Conservation (phyloP, 2,329 filamentous ascomycete species). For the Graphilbum ipis-grandicollis region DNA sequence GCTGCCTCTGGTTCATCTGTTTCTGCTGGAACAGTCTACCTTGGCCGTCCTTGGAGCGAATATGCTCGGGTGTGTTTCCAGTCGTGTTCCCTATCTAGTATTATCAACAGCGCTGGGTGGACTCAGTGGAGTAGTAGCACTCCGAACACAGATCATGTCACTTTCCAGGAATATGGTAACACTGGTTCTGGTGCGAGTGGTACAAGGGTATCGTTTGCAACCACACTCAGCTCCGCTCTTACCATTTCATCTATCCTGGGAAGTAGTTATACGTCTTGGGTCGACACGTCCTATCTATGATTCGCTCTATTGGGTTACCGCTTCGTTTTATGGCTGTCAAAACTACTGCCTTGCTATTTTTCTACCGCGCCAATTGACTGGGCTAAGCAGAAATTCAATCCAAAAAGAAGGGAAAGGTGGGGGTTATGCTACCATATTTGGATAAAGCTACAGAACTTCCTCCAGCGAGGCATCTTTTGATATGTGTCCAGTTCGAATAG, state of each 20-base stretch:
- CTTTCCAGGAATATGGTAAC: conserved; percentile 36
- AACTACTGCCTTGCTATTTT: too few species aligned
- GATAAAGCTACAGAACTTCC: neutral
- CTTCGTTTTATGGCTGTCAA: too few species aligned
- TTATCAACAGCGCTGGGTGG: conserved; percentile 46
- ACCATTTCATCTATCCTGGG: conserved; percentile 15
- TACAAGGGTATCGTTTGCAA: conserved; percentile 27
- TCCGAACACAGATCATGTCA: conserved; percentile 16
- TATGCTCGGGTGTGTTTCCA: conserved; percentile 31
- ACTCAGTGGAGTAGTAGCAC: conserved; percentile 16
- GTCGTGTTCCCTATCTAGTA: conserved; percentile 28
- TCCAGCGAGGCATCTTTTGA: neutral
- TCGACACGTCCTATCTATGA: conserved; percentile 4
- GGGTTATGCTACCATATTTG: neutral
- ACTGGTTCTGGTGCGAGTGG: conserved; percentile 36
- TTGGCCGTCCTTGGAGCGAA: conserved; percentile 29
- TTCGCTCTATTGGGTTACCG: too few species aligned
- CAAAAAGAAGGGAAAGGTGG: too few species aligned
- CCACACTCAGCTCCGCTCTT: conserved; percentile 17
- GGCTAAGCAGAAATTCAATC: too few species aligned
- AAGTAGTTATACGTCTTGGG: conserved; percentile 10
- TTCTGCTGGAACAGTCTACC: conserved; percentile 33
- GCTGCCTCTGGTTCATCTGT: conserved; percentile 16
- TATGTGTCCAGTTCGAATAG: neutral
- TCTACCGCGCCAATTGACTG: too few species aligned